Base-by-base conservation (phyloP, 371 early-diverging fungal species). In the Saksenaea oblongispora region DNA sequence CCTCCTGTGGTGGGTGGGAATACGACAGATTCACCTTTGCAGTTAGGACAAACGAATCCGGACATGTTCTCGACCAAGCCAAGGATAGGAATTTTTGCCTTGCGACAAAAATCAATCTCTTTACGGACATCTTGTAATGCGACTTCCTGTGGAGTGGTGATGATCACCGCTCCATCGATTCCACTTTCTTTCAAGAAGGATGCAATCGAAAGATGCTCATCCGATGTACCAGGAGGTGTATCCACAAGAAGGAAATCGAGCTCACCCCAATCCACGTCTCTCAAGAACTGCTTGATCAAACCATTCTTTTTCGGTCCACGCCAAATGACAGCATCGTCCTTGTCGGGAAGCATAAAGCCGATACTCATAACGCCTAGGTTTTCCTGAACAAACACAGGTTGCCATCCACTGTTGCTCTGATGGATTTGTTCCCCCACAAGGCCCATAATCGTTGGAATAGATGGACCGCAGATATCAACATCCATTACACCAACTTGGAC, bases 11-110 rank as follows among this genome's bases (percentile, higher is more conserved):
- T 93, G 0, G 96, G 89, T 10, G 93, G 87, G 73, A 98, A 98
- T 58, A 98, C 95, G 15, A 76, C 71, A 18, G 92, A 91, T 75
- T 90, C 89, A 54, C 85, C 87, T 63, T 87, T 75, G 73, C 99
- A 99, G 36, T 82, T 84, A 5, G 98, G 96, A 69, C 99, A 99
- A 9, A 95, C 92, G 74, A 98, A 97, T 1, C 95, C 96, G 59
- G 90, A 85, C 99, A 99, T 99, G 76, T 99, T 99, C 78, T 99
- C 99, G 17, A 99, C 95, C 0, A 99, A 80, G 9, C 99, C 99
- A 24, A 99, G 59, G 58, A 99, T 90, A 2, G 88, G 89, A 26
- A 99, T 87, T 39, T 88, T 85, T 56, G 95, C 95, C 65, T 95
- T 97, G 61, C 87, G 84, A 76, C 98, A 99, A 69, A 99, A 98